Percentiles rank a stretch among this genome's conserved stretches.
Evolutionary conservation across 2,329 filamentous ascomycete species (phyloP).

Genomic region (Neocucurbitaria cava): DNA sequence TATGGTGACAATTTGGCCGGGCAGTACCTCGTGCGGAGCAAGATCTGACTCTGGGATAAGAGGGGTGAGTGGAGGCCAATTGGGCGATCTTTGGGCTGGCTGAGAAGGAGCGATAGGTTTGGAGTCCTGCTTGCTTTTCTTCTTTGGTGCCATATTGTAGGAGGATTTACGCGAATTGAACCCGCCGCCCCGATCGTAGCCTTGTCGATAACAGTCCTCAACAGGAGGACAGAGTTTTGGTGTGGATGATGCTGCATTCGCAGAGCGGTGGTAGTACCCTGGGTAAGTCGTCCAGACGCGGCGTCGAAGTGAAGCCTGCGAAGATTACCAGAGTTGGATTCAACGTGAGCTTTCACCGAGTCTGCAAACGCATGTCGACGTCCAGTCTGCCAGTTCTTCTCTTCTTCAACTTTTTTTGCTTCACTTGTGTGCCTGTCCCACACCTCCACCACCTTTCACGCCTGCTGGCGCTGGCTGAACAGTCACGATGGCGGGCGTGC

Average conservation of each 20-base stretch:
- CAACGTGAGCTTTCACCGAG: too few relatives aligned
- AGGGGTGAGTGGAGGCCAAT: conserved; percentile 78
- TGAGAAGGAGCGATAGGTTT: conserved; percentile 2
- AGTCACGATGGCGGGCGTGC: neutral
- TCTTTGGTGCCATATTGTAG: conserved; percentile 40
- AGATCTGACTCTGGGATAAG: conserved; percentile 71
- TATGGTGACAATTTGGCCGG: conserved; percentile 74
- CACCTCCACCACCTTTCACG: neutral
- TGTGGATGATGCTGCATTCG: neutral
- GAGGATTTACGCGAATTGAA: neutral
- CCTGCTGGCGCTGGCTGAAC: neutral
- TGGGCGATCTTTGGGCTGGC: conserved; percentile 47
- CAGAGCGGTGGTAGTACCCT: neutral
- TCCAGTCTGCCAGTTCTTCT: neutral
- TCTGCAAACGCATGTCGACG: neutral
- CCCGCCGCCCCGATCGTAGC: neutral
- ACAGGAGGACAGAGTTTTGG: neutral
- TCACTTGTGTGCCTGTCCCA: too few relatives aligned
- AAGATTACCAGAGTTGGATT: neutral
- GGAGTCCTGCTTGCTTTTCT: conserved; percentile 24
- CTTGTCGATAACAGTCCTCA: too few relatives aligned
- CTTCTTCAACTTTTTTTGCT: neutral
- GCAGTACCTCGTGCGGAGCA: conserved; percentile 62
- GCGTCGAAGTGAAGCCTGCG: neutral
- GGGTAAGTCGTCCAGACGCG: neutral